Percentiles rank a stretch among this genome's conserved stretches.
Conservation (phyloP, 768 basidiomycete species). For the Exidia glandulosa region DNA sequence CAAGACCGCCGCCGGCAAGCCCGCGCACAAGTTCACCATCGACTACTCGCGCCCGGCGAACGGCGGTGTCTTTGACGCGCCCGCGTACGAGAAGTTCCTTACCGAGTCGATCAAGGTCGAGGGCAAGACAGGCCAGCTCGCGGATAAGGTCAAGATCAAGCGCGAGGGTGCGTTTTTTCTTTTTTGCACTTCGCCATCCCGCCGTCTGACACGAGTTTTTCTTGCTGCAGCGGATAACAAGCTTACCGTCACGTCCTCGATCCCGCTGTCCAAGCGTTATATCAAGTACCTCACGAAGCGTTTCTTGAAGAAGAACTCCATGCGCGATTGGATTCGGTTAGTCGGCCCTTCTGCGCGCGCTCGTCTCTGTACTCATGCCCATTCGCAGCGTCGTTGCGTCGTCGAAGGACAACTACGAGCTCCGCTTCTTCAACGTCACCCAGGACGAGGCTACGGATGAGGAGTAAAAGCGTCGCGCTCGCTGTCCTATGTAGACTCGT, state of each 20-base stretch:
- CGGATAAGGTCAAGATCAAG: conserved; percentile 76
- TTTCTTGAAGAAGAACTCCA: conserved; percentile 94
- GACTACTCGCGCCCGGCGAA: conserved; percentile 78
- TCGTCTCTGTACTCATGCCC: conserved; percentile 4
- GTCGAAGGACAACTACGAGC: conserved; percentile 85
- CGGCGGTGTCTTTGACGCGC: conserved; percentile 44
- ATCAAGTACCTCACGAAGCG: conserved; percentile 99
- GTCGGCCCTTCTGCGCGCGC: conserved; percentile 8
- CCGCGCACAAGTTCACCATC: conserved; percentile 62
- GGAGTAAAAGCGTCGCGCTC: not conserved
- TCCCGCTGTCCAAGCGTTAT: conserved; percentile 93
- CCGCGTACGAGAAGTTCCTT: conserved; percentile 75
- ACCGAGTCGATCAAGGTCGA: conserved; percentile 93
- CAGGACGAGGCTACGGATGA: not conserved
- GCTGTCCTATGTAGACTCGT: too few species aligned
- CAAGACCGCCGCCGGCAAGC: conserved; percentile 46
- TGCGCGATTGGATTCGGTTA: conserved; percentile 93
- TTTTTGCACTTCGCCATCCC: not conserved
- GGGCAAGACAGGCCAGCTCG: conserved; percentile 83
- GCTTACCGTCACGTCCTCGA: conserved; percentile 73
- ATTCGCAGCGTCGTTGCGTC: conserved; percentile 78
- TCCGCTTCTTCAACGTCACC: conserved; percentile 83
- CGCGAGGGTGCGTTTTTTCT: conserved; percentile 59
- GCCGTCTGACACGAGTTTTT: not conserved
- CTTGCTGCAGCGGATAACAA: conserved; percentile 54